Evolutionary conservation across 148 eudicot species (phyloP), one percentile per base, ranked within the genome.

Genomic region (Chenopodium suecicum): DNA sequence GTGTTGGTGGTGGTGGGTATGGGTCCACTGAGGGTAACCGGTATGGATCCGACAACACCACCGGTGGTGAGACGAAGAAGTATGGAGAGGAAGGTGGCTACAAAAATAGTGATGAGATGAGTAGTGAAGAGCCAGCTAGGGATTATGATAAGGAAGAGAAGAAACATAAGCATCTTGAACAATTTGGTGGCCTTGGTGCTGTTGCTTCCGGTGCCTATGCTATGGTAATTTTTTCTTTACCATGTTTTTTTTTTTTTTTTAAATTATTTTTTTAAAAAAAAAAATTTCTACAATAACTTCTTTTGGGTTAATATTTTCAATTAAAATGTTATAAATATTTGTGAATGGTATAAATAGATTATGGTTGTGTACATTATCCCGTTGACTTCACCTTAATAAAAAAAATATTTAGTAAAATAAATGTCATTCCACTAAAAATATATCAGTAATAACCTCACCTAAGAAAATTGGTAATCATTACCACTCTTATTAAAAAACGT

Each of bases 141-240:
- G 86, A 86, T 70, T 86, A 83, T 74, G 80, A 78, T 31, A 86
- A 86, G 75, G 86, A 86, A 80, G 88, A 86, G 78, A 86, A 83
- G 52, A 78, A 86, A 12, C 88, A 86, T 69, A 86, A 86, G 69
- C 86, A 78, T 74, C 82, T 74, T 78, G 88, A 86, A 66, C 80
- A 81, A 52, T 2, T 83, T 4, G 82, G 84, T 78, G 86, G 79
- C 9, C 48, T 75, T 62, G 86, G 84, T 75, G 86, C 88, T 41
- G 80, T 54, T 73, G 88, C 82, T 62, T 70, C 88, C 75, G 88
- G 88, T 74, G 85, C 85, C 32, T 83, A 83, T 73, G 85, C 85
- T 32, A 12, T 66, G 81, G 85, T 82, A 77, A 70, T 23, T 20
- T 46, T 29, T 9, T 34, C 23, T 23, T 23, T 23, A 23, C 23